phyloP scores from a whole-genome alignment of 257 asterid genomes.

The Rehmannia glutinosa region DNA sequence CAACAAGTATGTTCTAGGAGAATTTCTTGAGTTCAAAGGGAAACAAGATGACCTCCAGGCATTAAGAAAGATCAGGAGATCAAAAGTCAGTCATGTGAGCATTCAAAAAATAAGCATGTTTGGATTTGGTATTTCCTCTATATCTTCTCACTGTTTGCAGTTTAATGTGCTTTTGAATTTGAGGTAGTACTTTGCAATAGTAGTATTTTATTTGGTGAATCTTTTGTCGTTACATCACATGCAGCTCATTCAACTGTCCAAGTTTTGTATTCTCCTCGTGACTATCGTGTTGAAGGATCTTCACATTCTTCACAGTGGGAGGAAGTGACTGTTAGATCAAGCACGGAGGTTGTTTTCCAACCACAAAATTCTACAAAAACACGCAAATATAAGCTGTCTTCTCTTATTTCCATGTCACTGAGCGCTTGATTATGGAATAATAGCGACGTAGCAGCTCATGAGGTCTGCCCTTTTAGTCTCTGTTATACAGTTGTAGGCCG shows the following conservation, averaged over 20 bases:
- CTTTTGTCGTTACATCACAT: constrained; percentile 2
- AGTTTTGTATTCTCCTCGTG: constrained; percentile 66
- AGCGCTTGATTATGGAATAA: constrained; percentile 53
- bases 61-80: constrained; percentile 67
- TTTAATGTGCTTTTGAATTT: constrained; percentile 1
- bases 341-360: constrained; percentile 73
- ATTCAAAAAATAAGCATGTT: constrained; percentile 96
- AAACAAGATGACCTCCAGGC: constrained; percentile 68
- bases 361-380: constrained; percentile 55
- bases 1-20: constrained; percentile 71
- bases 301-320: constrained; percentile 52
- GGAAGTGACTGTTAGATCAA: constrained; percentile 72
- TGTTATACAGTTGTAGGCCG: background rate
- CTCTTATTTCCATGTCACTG: constrained; percentile 62
- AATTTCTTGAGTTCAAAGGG: constrained; percentile 87
- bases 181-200: background rate
- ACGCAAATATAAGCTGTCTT: constrained; percentile 74
- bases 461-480: background rate
- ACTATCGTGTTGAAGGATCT: constrained; percentile 61
- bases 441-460: background rate
- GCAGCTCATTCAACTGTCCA: constrained; percentile 78
- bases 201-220: background rate
- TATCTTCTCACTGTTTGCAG: background rate
- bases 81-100: constrained; percentile 68
- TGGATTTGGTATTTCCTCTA: constrained; percentile 63